Conservation (phyloP, 163 green algal genomes). For the Scenedesmus sp. region DNA sequence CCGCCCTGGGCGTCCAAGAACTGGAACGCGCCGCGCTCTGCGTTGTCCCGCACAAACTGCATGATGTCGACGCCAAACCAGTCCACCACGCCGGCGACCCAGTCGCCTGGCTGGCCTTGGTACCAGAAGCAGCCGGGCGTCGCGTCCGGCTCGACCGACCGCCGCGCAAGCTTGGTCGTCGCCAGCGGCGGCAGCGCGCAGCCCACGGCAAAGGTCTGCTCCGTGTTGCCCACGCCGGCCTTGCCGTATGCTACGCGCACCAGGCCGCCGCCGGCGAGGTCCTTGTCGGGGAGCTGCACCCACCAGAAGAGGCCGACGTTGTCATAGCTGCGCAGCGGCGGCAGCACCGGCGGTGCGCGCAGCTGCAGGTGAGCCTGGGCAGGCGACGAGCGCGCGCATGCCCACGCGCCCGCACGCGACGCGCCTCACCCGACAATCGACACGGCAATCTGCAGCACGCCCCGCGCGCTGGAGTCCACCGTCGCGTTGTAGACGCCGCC, state of each 20-base stretch:
- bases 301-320: not conserved
- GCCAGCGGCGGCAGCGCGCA: not conserved
- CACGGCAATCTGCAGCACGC: not conserved
- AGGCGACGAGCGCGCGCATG: not conserved
- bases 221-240: not conserved
- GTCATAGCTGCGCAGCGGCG: not conserved
- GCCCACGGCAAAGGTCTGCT: not conserved
- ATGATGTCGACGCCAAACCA: not conserved
- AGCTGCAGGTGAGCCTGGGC: not conserved
- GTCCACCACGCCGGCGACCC: not conserved
- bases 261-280: not conserved
- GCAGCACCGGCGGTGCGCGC: not conserved
- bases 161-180: not conserved
- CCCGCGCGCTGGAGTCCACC: not conserved
- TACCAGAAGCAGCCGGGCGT: not conserved
- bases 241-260: not conserved
- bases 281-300: not conserved
- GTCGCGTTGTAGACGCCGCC: not conserved
- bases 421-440: conserved; percentile 2
- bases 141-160: not conserved
- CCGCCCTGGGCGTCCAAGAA: not conserved
- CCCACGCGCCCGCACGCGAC: too few relatives aligned
- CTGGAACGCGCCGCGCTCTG: not conserved
- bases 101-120: not conserved
- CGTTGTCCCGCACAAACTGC: conserved; percentile 7